Percentiles rank a stretch among this genome's conserved stretches.
These are phyloP conservation scores for Pleurotus pulmonarius DNA, from an alignment of 768 basidiomycete species.

Conservation along the genomic window DNA sequence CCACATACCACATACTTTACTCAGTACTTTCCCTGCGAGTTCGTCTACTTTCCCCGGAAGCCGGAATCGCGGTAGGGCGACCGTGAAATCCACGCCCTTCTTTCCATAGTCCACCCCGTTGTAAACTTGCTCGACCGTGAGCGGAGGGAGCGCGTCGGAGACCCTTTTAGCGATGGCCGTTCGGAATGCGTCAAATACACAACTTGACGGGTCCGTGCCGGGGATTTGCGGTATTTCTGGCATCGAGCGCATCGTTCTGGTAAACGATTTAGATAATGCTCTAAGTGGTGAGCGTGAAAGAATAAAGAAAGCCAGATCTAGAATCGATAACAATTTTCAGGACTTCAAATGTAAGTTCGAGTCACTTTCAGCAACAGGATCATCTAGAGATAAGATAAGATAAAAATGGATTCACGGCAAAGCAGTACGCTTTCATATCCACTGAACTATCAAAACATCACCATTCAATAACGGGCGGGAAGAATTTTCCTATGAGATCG, in stretches of 20 bases:
- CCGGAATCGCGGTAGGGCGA: conserved; percentile 89
- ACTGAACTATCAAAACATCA: conserved; percentile 20
- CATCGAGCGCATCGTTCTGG: conserved; percentile 21
- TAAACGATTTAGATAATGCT: background rate
- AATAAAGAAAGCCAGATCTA: conserved; percentile 2
- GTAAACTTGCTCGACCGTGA: conserved; percentile 78
- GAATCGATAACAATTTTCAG: conserved; percentile 4
- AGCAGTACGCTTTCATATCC: background rate
- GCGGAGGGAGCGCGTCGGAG: conserved; percentile 56
- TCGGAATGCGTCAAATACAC: conserved; percentile 73
- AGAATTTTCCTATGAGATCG: conserved; percentile 61
- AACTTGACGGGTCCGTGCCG: conserved; percentile 59
- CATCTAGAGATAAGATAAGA: background rate
- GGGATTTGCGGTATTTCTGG: conserved; percentile 28
- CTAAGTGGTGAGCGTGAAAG: conserved; percentile 2
- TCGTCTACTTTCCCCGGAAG: conserved; percentile 81
- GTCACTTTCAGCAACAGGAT: background rate
- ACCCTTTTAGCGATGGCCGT: conserved; percentile 75
- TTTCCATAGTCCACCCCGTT: conserved; percentile 86
- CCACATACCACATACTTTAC: conserved; percentile 33
- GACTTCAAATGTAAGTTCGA: background rate
- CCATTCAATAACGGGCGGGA: conserved; percentile 65
- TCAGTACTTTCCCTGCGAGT: conserved; percentile 69
- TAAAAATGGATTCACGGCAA: background rate
- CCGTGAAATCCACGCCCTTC: conserved; percentile 90